Conservation (phyloP, 805 yeast genomes). For the Metschnikowia henanensis region DNA sequence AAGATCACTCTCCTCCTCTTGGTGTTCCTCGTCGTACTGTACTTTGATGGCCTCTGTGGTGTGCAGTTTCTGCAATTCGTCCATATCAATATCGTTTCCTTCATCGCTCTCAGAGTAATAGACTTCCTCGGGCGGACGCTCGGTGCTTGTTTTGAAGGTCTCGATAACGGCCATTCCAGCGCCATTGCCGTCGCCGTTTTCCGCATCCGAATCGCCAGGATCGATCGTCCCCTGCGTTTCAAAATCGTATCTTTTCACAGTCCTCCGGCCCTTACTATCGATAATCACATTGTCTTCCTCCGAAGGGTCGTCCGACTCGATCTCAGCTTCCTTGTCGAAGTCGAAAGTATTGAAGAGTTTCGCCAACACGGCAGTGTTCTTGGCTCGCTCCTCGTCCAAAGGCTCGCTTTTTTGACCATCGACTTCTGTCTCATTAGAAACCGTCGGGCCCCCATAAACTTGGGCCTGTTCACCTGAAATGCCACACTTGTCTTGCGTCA, state of each 20-base stretch:
- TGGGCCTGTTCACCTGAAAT: slow-evolving; percentile 26
- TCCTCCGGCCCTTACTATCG: slow-evolving; percentile 45
- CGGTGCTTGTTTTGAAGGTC: slow-evolving; percentile 19
- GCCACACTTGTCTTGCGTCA: slow-evolving; percentile 22
- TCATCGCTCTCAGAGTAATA: slow-evolving; percentile 41
- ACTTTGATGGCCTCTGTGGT: slow-evolving; percentile 31
- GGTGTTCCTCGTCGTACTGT: slow-evolving; percentile 28
- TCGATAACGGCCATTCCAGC: slow-evolving; percentile 17
- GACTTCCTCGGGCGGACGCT: slow-evolving; percentile 28
- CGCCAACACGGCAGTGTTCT: slow-evolving; percentile 48
- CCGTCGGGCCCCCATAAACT: slow-evolving; percentile 22
- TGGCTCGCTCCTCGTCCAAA: slow-evolving; percentile 22
- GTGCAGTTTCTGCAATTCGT: slow-evolving; percentile 22
- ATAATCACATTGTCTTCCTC: slow-evolving; percentile 37
- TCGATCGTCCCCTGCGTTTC: slow-evolving; percentile 30
- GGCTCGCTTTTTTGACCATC: background rate
- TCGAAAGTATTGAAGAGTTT: slow-evolving; percentile 48
- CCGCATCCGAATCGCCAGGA: slow-evolving; percentile 21
- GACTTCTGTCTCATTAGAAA: background rate
- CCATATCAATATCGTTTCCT: slow-evolving; percentile 41
- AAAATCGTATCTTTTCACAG: slow-evolving; percentile 32
- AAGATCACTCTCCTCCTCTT: slow-evolving; percentile 1
- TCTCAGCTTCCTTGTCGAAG: slow-evolving; percentile 51
- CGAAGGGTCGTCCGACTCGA: slow-evolving; percentile 30
- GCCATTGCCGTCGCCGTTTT: slow-evolving; percentile 7